Evolutionary conservation across 192 early-diverging fungal genomes (phyloP).

Genomic region (Coemansia sp.): DNA sequence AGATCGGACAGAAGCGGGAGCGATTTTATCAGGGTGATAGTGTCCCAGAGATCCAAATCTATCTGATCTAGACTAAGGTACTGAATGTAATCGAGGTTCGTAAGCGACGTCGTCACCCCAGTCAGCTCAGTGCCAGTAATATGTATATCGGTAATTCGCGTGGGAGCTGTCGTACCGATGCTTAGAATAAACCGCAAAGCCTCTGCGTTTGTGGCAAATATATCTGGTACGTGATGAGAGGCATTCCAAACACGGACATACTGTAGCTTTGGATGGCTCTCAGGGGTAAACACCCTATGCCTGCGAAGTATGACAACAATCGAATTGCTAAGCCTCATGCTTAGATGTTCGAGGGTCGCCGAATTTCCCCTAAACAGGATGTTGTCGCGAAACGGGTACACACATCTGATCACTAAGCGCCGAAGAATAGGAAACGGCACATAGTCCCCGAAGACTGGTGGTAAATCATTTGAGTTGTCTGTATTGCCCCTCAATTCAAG

Average conservation of each 20-base stretch:
- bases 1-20: not conserved
- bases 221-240: not conserved
- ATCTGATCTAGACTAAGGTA: not conserved
- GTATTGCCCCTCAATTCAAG: not conserved
- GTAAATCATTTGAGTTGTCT: not conserved
- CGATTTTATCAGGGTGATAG: not conserved
- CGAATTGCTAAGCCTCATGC: not conserved
- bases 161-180: not conserved
- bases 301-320: not conserved
- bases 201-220: not conserved
- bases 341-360: not conserved
- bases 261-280: not conserved
- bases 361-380: not conserved
- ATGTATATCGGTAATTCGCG: not conserved
- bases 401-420: not conserved
- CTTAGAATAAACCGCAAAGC: not conserved
- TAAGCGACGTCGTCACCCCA: not conserved
- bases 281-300: not conserved
- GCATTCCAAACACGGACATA: not conserved
- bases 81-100: not conserved
- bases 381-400: not conserved
- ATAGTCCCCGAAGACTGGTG: not conserved
- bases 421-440: not conserved
- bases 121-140: not conserved
- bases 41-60: not conserved